Base-by-base conservation (phyloP, 176 grass and related monocot species). In the Ananas comosus region DNA sequence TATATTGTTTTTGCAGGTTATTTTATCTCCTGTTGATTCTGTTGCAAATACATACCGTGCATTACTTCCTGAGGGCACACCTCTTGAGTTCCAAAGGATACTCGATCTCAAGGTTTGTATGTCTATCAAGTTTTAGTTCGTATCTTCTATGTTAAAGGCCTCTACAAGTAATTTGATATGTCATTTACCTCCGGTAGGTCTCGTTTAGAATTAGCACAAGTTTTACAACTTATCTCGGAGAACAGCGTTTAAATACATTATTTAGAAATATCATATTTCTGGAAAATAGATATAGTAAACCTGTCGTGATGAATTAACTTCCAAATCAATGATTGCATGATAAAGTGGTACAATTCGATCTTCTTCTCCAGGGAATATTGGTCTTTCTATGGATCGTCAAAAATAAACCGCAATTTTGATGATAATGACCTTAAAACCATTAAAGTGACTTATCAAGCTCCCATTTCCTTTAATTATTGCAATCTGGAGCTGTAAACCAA, bases 21-120 rank as follows among this genome's bases (percentile, higher is more conserved):
- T 99, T 88, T 88, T 99, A 72, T 99, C 94, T 23, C 94, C 90
- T 22, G 78, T 93, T 79, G 94, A 99, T 82, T 93, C 94, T 71
- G 94, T 99, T 64, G 94, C 85, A 48, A 99, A 93, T 72, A 99
- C 94, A 13, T 99, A 99, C 27, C 47, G 82, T 65, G 94, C 89
- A 2, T 85, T 99, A 25, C 90, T 99, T 25, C 94, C 89, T 0
- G 94, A 99, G 70, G 90, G 94, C 49, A 93, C 94, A 0, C 94
- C 87, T 75, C 70, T 85, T 22, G 94, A 99, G 65, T 99, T 99
- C 69, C 94, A 99, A 75, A 80, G 94, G 59, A 91, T 99, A 72
- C 94, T 99, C 67, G 94, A 99, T 56, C 90, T 93, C 69, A 99
- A 99, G 94, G 94, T 99, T 79, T 25, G 56, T 18, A 18, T 19